Conservation (phyloP, 2,329 filamentous ascomycete genomes). For the Fusarium pininemorale region DNA sequence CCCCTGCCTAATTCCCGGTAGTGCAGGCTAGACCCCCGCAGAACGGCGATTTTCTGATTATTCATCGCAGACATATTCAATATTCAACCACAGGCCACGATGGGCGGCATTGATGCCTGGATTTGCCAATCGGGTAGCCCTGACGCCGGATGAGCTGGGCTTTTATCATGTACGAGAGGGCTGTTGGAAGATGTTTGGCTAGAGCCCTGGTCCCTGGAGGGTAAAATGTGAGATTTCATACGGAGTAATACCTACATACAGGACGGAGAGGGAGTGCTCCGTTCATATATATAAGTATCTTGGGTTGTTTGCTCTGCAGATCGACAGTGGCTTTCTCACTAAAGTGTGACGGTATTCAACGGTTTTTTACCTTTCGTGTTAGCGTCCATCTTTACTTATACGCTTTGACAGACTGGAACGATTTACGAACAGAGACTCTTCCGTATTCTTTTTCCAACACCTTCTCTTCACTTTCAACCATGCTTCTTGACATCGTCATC, state of each 20-base stretch:
- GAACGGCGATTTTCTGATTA: slow-evolving; percentile 41
- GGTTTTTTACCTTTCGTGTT: neutral
- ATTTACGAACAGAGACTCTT: neutral
- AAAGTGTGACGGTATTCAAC: neutral
- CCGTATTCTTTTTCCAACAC: neutral
- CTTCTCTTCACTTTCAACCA: neutral
- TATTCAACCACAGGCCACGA: slow-evolving; percentile 25
- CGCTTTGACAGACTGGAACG: neutral
- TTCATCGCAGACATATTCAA: slow-evolving; percentile 45
- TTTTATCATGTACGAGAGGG: neutral
- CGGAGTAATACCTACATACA: neutral
- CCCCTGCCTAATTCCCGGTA: slow-evolving; percentile 11
- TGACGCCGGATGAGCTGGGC: neutral
- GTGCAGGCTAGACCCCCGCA: slow-evolving; percentile 8
- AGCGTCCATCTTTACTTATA: neutral
- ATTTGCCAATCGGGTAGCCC: neutral
- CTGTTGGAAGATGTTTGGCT: slow-evolving; percentile 5
- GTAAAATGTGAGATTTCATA: neutral
- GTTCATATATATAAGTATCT: slow-evolving; percentile 9
- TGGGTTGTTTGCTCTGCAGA: neutral
- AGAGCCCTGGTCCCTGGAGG: slow-evolving; percentile 8
- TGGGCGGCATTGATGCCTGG: slow-evolving; percentile 14
- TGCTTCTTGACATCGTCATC: slow-evolving; percentile 52
- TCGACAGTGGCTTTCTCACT: slow-evolving; percentile 1
- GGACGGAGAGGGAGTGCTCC: neutral